Base-by-base conservation (phyloP, 2,329 filamentous ascomycete genomes). In the Aaosphaeria arxii region DNA sequence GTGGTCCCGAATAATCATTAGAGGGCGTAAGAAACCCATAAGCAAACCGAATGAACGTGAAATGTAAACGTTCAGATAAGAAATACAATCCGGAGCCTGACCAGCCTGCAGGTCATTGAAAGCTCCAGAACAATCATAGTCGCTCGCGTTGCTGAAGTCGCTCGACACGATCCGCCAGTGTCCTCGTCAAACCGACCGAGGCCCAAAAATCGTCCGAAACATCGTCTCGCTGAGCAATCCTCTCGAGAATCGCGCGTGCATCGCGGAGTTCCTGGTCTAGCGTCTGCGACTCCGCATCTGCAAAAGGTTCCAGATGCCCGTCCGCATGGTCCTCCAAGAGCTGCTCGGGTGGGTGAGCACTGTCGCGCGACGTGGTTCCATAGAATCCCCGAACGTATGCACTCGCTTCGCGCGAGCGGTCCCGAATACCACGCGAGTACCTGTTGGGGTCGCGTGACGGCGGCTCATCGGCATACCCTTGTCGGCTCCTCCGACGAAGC, bases 171-270 rank as follows among this genome's bases (percentile, higher is more conserved):
- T 68, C 65, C 1, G 64, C 59, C 47, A 68, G 57, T 3, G 61
- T 58, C n/a, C 64, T 58, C 40, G 61, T 59, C 48, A 76, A 53
- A 9, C 74, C 74, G 13, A 75, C 71, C 17, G 69, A 72, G 45
- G 69, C 69, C 89, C 89, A 95, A 84, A 87, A 91, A 54, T 89
- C 85, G 52, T 94, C 88, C 0, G 88, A 87, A 46, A 94, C 86
- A 58, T 91, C 87, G 61, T 89, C 81, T 28, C 88, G 77, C 13
- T 81, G 78, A 32, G 85, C 83, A 46, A 95, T 77, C 40, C 83
- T 79, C 56, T 86, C 83, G 33, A 94, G 77, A 42, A 95, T 86
- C 44, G 79, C 78, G 57, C 88, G 85, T 80, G 91, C 86, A 41
- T 85, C 82, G 24, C 81, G 77, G 29, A 87, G 67, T 58, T 76